Evolutionary conservation across 345 rosid genomes (phyloP), one percentile per base, ranked within the genome.

Genomic region (Stellera chamaejasme): DNA sequence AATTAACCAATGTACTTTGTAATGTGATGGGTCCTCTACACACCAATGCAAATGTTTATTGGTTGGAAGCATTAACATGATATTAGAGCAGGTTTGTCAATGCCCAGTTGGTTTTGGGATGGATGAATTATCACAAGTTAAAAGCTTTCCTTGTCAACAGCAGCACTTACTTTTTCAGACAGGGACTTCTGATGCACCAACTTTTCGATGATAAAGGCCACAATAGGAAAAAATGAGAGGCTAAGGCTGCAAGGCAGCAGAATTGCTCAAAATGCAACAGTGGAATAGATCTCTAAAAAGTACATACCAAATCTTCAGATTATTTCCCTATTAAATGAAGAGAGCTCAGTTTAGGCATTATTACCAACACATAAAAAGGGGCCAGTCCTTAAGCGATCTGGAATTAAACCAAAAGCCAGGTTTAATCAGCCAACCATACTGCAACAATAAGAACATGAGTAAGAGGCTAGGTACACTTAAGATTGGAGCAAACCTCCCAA

Each of bases 301-400:
- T 41, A 1, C 16, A 14, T 53, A 59, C 46, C 50, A 15, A 52
- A n/a, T 14, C 36, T 59, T n/a, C 12, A 13, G 12, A 28, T 49
- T 61, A 49, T 41, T 50, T 1, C 27, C 47, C 66, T 45, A 47
- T 26, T 26, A 23, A 23, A 58, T 58, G 47, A 46, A 16, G 15
- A 43, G 6, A 14, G 49, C 43, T 41, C 45, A 11, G 1, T 11
- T 13, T 28, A 26, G 39, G n/a, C 50, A 60, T 57, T 27, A 52
- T 52, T 85, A 93, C 99, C 99, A 89, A 79, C 97, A 87, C 99
- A 93, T 93, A 65, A 90, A 62, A 41, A 93, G 88, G 0, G 99
- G 99, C 99, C 99, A 93, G 63, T 93, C 99, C 66, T 95, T 79
- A 67, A 93, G 69, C 2, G 94, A 84, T 47, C 64, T 79, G 4